Percentiles rank a stretch among this genome's conserved stretches.
Evolutionary conservation across 108 stramenopile species (phyloP).

Genomic region (Nannochloropsis salina): DNA sequence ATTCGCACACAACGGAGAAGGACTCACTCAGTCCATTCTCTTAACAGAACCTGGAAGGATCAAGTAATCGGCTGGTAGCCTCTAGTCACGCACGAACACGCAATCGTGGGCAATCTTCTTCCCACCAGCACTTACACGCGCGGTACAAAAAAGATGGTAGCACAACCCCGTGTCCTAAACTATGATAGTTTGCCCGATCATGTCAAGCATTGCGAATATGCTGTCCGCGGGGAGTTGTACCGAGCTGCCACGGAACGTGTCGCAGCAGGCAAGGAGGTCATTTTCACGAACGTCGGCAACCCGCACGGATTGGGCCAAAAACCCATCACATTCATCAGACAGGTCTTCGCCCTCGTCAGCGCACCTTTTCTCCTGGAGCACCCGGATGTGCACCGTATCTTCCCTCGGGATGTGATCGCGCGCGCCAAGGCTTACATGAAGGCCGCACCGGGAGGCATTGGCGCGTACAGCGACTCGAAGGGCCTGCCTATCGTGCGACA

Average conservation of each 20-base stretch:
- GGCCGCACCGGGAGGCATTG: conserved; percentile 47
- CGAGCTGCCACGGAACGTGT: conserved; percentile 44
- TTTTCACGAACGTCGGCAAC: conserved; percentile 95
- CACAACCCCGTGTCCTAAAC: conserved; percentile 26
- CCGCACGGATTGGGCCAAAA: conserved; percentile 90
- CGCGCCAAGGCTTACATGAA: conserved; percentile 54
- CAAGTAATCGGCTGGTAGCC: too few species aligned
- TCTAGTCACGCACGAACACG: neutral
- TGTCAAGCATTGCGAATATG: conserved; percentile 45
- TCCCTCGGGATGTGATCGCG: conserved; percentile 51
- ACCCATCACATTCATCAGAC: conserved; percentile 74
- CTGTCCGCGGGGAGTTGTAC: conserved; percentile 51
- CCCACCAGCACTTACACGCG: neutral
- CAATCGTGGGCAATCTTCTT: conserved; percentile 5
- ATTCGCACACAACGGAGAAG: too few species aligned
- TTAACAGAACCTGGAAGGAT: too few species aligned
- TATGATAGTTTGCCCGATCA: conserved; percentile 39
- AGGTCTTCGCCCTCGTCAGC: conserved; percentile 77
- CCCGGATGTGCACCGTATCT: conserved; percentile 39
- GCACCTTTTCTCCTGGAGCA: conserved; percentile 61
- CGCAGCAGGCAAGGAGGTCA: conserved; percentile 61
- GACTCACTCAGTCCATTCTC: too few species aligned
- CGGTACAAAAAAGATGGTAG: neutral
- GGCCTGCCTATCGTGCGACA: conserved; percentile 53
- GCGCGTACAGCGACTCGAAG: conserved; percentile 54